Evolutionary conservation across 2,329 filamentous ascomycete species (phyloP), one percentile per base, ranked within the genome.

Genomic region (Penicillium thymicola): DNA sequence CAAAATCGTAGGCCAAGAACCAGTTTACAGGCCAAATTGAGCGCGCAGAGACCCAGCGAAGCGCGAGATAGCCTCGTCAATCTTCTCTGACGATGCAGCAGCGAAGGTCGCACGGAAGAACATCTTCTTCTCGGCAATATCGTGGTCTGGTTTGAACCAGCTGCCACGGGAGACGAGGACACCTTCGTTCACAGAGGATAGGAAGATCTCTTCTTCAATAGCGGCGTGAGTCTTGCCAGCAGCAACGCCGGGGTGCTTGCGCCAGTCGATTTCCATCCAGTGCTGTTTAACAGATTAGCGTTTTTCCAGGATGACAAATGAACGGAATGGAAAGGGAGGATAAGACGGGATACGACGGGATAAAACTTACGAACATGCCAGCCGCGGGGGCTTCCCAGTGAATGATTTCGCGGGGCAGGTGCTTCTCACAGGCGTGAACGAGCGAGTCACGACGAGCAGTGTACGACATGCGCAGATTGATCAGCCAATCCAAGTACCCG

Each of bases 61-160:
- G 57, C 93, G 79, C 60, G 81, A 79, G 55, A 92, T 90, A 1
- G 89, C 89, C 67, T 86, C 83, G 3, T 79, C 79, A 80, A 93
- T 92, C 63, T 86, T 84, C 53, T 86, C 83, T 14, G 82, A 80
- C 13, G 84, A 86, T 2, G 92, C 92, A 37, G 92, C 87, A 0
- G 93, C 92, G 77, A 89, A 99, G 0, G 93, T 99, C 4, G 90
- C 86, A 51, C 94, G 84, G 80, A 97, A 95, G 78, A 90, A 97
- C 74, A 96, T 80, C 28, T 86, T 87, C 11, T 80, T 79, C 49
- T 80, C 78, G 51, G 76, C 72, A 11, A 78, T 80, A 46, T 83
- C 80, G 42, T 81, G 82, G 70, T 94, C 88, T 0, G 92, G 89
- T 57, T 85, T 83, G 81, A 97, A 99, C 92, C 92, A 99, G 46